Evolutionary conservation across 2,329 filamentous ascomycete genomes (phyloP), one percentile per base, ranked within the genome.

Genomic region (Chalaropsis ovoidea): DNA sequence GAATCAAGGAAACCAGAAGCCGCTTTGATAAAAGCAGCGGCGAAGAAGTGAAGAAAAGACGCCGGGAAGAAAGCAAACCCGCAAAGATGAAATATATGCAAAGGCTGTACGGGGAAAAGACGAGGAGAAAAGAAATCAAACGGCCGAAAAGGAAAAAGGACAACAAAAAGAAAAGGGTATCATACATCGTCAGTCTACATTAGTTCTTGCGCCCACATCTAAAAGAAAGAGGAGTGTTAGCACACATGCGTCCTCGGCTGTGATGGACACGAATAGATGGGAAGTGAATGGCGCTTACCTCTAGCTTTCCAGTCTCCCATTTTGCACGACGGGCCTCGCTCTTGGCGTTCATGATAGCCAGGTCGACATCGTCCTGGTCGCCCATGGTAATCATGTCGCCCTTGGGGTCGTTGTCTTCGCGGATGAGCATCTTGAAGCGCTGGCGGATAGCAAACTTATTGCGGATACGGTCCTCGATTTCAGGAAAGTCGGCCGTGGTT

Each of bases 301-400:
- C 94, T 85, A 96, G 86, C 82, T 96, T 96, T 63, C 89, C 91
- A 79, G 91, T 88, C 69, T 95, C 92, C 69, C 82, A 80, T 71
- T 86, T 83, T 73, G 93, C 87, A 74, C 83, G 88, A 76, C 80
- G 84, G 61, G 88, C 91, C 67, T 79, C 77, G 62, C 82, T 82
- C 74, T 85, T 89, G 6, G 86, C 86, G 60, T 79, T 82, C 74
- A 83, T 82, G 64, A 97, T 81, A 35, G 90, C 86, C 85, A 96
- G 89, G 62, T 97, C 92, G 69, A 96, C 77, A 77, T 99, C 94
- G 72, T 99, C 94, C 75, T 96, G 90, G 74, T 99, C 94, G 39
- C 88, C 91, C 84, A 99, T 87, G 41, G 93, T 96, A 72, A 99
- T 95, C 88, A 96, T 93, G 72, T 97, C 93, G 2, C 88, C 88